A percentile compares a stretch with the other conserved stretches of the same genome.
Evolutionary conservation across 352 stramenopile species (phyloP).

Genomic region (Salisapilia sapeloensis): DNA sequence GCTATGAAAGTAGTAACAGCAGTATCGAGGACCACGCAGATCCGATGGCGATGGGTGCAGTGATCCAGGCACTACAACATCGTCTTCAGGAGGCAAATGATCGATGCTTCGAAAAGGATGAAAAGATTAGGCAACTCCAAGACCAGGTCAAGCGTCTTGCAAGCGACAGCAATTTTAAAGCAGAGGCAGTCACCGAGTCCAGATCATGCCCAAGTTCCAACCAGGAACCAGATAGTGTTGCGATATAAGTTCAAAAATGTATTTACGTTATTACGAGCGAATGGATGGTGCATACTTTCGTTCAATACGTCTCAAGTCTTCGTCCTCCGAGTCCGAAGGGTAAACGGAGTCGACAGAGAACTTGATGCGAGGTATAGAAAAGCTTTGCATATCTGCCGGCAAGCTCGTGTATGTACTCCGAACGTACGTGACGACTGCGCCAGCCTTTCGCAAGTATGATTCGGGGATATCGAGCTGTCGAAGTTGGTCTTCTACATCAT

Average conservation of each 20-base stretch:
- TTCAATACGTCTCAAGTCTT: slow-evolving; percentile 59
- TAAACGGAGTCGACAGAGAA: slow-evolving; percentile 16
- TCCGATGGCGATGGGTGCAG: slow-evolving; percentile 11
- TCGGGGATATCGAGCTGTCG: slow-evolving; percentile 9
- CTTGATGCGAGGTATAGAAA: slow-evolving; percentile 67
- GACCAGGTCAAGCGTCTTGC: slow-evolving; percentile 4
- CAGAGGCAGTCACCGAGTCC: no score
- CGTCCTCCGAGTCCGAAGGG: slow-evolving; percentile 37
- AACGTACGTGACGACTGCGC: slow-evolving; percentile 25
- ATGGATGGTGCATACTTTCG: slow-evolving; percentile 50
- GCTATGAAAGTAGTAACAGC: background rate
- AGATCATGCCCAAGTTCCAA: no score
- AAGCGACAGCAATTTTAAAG: no score
- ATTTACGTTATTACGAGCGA: slow-evolving; percentile 6
- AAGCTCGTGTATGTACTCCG: slow-evolving; percentile 27
- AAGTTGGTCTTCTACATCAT: background rate
- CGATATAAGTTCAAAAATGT: background rate
- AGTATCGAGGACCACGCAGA: slow-evolving; percentile 5
- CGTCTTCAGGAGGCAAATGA: slow-evolving; percentile 5
- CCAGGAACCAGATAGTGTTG: background rate
- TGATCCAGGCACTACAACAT: slow-evolving; percentile 12
- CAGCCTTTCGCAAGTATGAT: slow-evolving; percentile 22
- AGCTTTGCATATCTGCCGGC: slow-evolving; percentile 35
- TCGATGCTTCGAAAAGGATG: slow-evolving; percentile 3
- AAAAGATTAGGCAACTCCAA: slow-evolving; percentile 10